Conservation (phyloP, 495 filamentous ascomycete species). For the Oidiodendron maius region DNA sequence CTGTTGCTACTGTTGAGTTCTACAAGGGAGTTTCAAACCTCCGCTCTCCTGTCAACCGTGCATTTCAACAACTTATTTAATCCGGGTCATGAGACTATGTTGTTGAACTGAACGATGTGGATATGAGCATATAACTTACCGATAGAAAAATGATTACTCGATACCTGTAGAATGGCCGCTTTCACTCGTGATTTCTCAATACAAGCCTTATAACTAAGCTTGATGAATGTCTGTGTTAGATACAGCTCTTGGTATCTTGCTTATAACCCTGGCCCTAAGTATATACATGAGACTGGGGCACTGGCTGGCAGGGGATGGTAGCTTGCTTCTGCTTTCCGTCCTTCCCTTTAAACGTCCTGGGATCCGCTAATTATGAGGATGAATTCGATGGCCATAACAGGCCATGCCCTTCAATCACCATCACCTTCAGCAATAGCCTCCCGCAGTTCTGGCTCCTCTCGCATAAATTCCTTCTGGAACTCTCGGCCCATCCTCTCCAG, state of each 20-base stretch:
- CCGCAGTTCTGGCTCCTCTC: conserved; percentile 10
- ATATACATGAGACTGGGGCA: too few species aligned
- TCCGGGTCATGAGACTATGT: background rate
- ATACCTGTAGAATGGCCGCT: too few species aligned
- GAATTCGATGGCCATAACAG: background rate
- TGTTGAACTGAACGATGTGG: background rate
- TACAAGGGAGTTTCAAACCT: conserved; percentile 88
- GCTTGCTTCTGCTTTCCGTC: background rate
- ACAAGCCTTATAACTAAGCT: too few species aligned
- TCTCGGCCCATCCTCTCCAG: conserved; percentile 19
- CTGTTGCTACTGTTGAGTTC: conserved; percentile 84
- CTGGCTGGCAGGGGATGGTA: background rate
- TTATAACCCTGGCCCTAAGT: too few species aligned
- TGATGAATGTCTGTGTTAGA: too few species aligned
- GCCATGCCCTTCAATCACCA: conserved; percentile 4
- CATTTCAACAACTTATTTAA: conserved; percentile 81
- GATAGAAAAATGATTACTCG: too few species aligned
- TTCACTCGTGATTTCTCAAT: too few species aligned
- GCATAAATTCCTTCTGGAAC: conserved; percentile 18
- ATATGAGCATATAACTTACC: background rate
- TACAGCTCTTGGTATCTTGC: too few species aligned
- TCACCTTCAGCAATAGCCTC: conserved; percentile 1
- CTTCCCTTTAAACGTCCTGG: background rate
- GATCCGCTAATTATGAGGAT: background rate
- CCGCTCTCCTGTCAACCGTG: conserved; percentile 92